Conservation (phyloP, 805 yeast species). For the Yamadazyma phyllophila region DNA sequence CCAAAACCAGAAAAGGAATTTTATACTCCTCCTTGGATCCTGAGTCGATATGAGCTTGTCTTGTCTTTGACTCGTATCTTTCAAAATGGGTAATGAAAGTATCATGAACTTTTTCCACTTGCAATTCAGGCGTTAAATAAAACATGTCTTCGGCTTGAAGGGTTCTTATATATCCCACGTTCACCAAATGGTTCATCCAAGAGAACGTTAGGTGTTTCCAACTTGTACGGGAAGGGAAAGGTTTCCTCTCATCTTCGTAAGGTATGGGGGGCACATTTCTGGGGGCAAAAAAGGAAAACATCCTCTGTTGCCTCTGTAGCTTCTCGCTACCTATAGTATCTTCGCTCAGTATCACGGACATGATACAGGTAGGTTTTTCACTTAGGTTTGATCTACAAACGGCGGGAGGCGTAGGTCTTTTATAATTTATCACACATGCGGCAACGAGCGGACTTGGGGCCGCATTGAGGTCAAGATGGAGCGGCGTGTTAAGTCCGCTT, state of each 20-base stretch:
- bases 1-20: slow-evolving; percentile 16
- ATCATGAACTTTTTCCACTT: slow-evolving; percentile 21
- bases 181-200: slow-evolving; percentile 62
- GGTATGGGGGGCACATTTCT: slow-evolving; percentile 50
- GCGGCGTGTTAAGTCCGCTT: no score
- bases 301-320: slow-evolving; percentile 30
- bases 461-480: no score
- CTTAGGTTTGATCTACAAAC: no score
- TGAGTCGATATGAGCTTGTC: slow-evolving; percentile 9
- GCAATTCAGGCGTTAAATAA: slow-evolving; percentile 23
- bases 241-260: slow-evolving; percentile 42
- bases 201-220: slow-evolving; percentile 44
- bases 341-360: slow-evolving; percentile 1
- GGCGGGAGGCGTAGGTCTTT: no score
- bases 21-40: slow-evolving; percentile 20
- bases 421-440: no score
- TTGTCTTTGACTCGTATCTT: neutral
- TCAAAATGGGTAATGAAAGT: slow-evolving; percentile 2
- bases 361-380: neutral
- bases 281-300: slow-evolving; percentile 45
- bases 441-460: no score
- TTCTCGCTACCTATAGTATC: slow-evolving; percentile 18
- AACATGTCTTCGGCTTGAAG: slow-evolving; percentile 57
- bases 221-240: slow-evolving; percentile 29
- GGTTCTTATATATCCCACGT: slow-evolving; percentile 64